Percentiles rank a stretch among this genome's conserved stretches.
Evolutionary conservation across 2,329 filamentous ascomycete species (phyloP).

Genomic region (Aureobasidium subglaciale): DNA sequence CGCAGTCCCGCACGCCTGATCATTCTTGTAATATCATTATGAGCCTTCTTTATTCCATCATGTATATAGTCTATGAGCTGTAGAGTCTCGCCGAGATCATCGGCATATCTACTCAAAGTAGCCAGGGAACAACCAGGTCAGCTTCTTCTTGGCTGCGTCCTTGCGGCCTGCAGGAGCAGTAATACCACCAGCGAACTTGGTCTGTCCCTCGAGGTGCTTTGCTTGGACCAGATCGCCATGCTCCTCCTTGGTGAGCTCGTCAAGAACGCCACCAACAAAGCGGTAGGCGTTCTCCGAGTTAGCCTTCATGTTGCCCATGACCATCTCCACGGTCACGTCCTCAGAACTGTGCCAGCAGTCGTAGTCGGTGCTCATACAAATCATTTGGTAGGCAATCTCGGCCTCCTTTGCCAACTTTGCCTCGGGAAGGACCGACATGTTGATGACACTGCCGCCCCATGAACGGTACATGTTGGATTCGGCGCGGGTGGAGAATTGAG

Average conservation of each 20-base stretch:
- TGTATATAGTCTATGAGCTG: neutral
- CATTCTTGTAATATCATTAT: neutral
- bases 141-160: constrained; percentile 67
- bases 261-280: constrained; percentile 78
- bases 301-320: constrained; percentile 91
- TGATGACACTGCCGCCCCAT: constrained; percentile 93
- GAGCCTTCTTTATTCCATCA: neutral
- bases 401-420: constrained; percentile 94
- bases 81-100: neutral
- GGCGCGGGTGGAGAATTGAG: constrained; percentile 92
- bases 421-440: constrained; percentile 95
- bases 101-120: constrained; percentile 48
- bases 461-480: constrained; percentile 92
- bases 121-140: constrained; percentile 81
- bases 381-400: constrained; percentile 95
- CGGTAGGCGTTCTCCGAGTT: constrained; percentile 82
- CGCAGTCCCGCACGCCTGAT: neutral
- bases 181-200: constrained; percentile 73
- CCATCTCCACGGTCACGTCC: constrained; percentile 88
- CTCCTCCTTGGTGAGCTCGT: constrained; percentile 73
- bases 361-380: constrained; percentile 99
- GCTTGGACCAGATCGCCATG: constrained; percentile 68
- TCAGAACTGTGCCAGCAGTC: constrained; percentile 90
- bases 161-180: constrained; percentile 71
- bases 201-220: constrained; percentile 71